Base-by-base conservation (phyloP, 2,329 filamentous ascomycete species). In the Stemphylium beticola region DNA sequence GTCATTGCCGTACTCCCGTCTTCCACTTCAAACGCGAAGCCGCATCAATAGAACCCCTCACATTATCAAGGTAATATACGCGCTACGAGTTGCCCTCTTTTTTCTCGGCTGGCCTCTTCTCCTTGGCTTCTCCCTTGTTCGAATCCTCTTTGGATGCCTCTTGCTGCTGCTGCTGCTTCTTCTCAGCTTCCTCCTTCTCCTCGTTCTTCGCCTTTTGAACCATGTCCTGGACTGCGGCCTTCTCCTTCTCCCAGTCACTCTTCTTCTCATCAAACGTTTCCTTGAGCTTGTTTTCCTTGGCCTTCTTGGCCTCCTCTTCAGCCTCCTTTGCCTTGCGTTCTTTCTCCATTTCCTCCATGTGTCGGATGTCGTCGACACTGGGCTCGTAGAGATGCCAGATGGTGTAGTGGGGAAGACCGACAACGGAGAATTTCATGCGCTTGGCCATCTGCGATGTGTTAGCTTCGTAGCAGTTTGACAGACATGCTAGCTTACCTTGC, bases 311-410 rank as follows among this genome's bases (percentile, higher is more conserved):
- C 64, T 85, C 84, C 71, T 96, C 91, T 74, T 95, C 92, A 26
- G 86, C 84, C 74, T 97, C 93, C 42, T 87, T 89, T 22, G 86
- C 87, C 60, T 90, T 83, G 50, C 89, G 87, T 73, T 98, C 93
- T 61, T 87, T 83, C 72, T 98, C 93, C 93, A 98, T 97, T 77
- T 97, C 92, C 85, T 93, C 93, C 95, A 99, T 99, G 71, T 98
- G 95, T 55, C 90, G 88, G 60, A 98, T 91, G 69, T 99, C 95
- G 70, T 99, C 95, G 14, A 97, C 91, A 68, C 92, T 96, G n/a
- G 95, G 95, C 77, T 99, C 95, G 80, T 99, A 99, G 69, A 99
- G 82, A 87, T 99, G 95, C 95, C 95, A 99, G 62, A 99, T 97
- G 1, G 92, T 96, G 76, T 99, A 99, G 74, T 99, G 95, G 6